Evolutionary conservation across 768 basidiomycete genomes (phyloP), one percentile per base, ranked within the genome.

Genomic region (Phaeotremella fagi): DNA sequence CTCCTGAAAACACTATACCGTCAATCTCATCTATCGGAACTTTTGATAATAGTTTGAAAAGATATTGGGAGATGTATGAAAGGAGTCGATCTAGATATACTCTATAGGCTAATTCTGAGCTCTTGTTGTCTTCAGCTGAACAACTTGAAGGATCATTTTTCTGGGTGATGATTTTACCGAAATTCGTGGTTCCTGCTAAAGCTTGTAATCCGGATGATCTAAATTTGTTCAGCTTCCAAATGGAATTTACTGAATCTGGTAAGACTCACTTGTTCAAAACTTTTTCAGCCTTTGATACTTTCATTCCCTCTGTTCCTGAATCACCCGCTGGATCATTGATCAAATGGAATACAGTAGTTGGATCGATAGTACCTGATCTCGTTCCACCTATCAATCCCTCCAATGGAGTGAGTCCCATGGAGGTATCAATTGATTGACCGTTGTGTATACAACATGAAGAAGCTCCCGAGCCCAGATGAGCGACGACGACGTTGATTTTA

Each of bases 401-500:
- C n/a, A 90, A 74, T 3, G 90, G 90, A 1, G 91, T 91, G 31
- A 95, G 80, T 2, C 90, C 90, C 91, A 95, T 95, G 64, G 72
- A 85, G 1, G 89, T 92, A 73, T 94, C 88, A 59, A 85, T 78
- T 20, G 86, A 88, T 54, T 80, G 76, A 20, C 91, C 91, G 33
- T 78, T 68, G 45, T 79, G 78, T 70, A 94, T 85, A 16, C 83
- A 83, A 71, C 88, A 90, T 14, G 80, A 82, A 14, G 85, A 88
- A 0, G 90, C 90, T 14, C 91, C 91, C n/a, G 87, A 88, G 3
- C 90, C 90, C 50, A 94, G 82, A 72, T 94, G 91, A 26, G 89
- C 78, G 15, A 88, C 79, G 52, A 94, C 88, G 46, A 92, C 79
- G 69, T 85, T 89, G 42, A 85, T 75, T 9, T 81, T 63, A 12